Base-by-base conservation (phyloP, 164 flowering plant genomes). In the Platanus orientalis region DNA sequence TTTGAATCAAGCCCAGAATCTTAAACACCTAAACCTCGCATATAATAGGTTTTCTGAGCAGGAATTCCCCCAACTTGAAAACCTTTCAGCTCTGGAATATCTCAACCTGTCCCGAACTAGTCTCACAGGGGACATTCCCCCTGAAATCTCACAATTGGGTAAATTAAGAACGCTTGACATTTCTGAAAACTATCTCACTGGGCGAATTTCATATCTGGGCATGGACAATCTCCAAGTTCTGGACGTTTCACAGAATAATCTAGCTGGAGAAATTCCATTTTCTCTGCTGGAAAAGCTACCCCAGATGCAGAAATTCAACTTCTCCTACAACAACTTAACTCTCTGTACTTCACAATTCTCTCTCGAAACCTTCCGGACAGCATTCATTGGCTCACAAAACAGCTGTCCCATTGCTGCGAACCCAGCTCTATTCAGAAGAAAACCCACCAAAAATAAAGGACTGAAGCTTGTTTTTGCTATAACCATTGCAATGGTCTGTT, bases 351-450 rank as follows among this genome's bases (percentile, higher is more conserved):
- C 83, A 7, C 63, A 69, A n/a, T 36, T 85, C 24, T 56, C 81
- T 9, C 67, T 53, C 0, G 66, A 75, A 47, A 78, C 75, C 58
- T 66, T 82, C 27, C 39, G 67, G 45, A 58, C 78, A 24, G 77
- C 85, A 16, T 85, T 88, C 67, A 64, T 72, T 62, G 95, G 95
- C 23, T 81, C 84, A 12, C 2, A 45, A 24, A 78, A 79, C 65
- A 80, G 76, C 65, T 88, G 95, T 71, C 95, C 95, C 0, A 78
- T 85, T 60, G 89, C 95, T 58, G 90, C 85, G 20, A 78, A 85
- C 51, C 84, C 89, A 0, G 53, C 16, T 17, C 59, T 79, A 20
- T 80, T 83, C 64, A 61, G 58, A 52, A 83, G 69, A 66, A 78
- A 65, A 56, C 59, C 44, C 21, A 20, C 73, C 4, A 73, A 58